Conservation (phyloP, 73 alveolate species). For the Tetrahymena thermophila region DNA sequence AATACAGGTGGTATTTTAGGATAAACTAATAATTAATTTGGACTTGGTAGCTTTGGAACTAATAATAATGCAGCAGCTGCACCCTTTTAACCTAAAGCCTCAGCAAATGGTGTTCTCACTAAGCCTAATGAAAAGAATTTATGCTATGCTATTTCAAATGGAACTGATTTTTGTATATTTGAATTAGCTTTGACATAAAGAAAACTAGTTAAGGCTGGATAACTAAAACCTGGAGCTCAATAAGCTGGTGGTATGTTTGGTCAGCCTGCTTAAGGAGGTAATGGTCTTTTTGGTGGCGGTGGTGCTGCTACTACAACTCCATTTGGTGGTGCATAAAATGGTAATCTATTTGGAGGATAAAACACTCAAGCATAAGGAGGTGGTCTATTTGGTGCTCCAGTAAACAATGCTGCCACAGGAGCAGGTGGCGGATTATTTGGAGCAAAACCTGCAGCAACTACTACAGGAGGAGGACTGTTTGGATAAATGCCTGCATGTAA, state of each 20-base stretch:
- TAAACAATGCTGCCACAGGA: not conserved
- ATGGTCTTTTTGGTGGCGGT: not conserved
- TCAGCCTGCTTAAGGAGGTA: not conserved
- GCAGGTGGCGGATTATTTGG: not conserved
- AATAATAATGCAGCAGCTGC: not conserved
- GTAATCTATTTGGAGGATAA: not conserved
- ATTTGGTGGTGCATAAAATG: not conserved
- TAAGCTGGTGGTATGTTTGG: not conserved
- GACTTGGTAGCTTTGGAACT: not conserved
- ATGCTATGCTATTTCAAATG: not conserved
- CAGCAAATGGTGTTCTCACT: not conserved
- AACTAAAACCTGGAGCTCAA: not conserved
- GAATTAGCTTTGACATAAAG: not conserved
- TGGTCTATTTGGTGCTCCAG: not conserved
- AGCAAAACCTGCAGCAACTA: not conserved
- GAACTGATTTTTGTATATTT: not conserved
- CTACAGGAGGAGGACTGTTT: not conserved
- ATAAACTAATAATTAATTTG: not conserved
- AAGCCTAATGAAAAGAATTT: not conserved
- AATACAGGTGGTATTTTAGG: not conserved
- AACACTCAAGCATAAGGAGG: not conserved
- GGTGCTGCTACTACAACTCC: not conserved
- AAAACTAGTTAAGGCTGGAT: not conserved
- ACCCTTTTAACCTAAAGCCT: not conserved
- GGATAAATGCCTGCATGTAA: not conserved